phyloP scores from a whole-genome alignment of 1,284 basidiomycete species.

The Boletellus deceptivus region DNA sequence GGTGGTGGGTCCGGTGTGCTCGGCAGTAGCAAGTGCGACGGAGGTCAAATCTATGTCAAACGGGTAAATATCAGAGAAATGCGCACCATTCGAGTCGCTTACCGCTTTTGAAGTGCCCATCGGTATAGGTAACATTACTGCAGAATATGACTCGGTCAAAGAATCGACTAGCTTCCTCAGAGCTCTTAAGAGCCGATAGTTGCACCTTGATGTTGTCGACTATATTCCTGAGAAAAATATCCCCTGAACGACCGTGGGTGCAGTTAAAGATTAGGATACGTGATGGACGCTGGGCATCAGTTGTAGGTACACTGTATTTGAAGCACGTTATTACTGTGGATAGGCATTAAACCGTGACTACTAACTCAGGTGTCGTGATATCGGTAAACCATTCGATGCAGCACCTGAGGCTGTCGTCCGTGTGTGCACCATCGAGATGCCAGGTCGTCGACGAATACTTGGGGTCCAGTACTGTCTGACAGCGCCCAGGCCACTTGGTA shows the following conservation, averaged over 20 bases:
- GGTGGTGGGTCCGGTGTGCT: slow-evolving; percentile 66
- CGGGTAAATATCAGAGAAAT: neutral
- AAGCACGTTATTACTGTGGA: slow-evolving; percentile 7
- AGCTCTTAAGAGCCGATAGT: slow-evolving; percentile 40
- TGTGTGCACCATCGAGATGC: slow-evolving; percentile 97
- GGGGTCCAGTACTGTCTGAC: slow-evolving; percentile 78
- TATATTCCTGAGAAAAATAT: slow-evolving; percentile 67
- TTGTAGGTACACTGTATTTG: slow-evolving; percentile 1
- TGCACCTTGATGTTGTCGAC: slow-evolving; percentile 47
- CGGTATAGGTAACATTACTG: slow-evolving; percentile 91
- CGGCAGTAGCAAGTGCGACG: slow-evolving; percentile 59
- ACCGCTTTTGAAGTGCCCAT: slow-evolving; percentile 91
- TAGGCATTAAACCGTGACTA: slow-evolving; percentile 6
- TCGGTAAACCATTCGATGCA: slow-evolving; percentile 86
- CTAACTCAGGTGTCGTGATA: slow-evolving; percentile 42
- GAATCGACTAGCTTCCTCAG: slow-evolving; percentile 44
- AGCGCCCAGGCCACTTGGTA: slow-evolving; percentile 95
- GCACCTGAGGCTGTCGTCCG: slow-evolving; percentile 83
- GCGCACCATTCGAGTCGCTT: slow-evolving; percentile 27
- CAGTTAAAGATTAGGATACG: slow-evolving; percentile 94
- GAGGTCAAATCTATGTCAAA: slow-evolving; percentile 65
- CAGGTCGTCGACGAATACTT: slow-evolving; percentile 57
- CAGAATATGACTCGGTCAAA: slow-evolving; percentile 93
- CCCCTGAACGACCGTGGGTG: slow-evolving; percentile 85
- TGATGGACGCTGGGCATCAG: slow-evolving; percentile 23